Evolutionary conservation across 768 basidiomycete species (phyloP).

Genomic region (Lenzites betulinus): DNA sequence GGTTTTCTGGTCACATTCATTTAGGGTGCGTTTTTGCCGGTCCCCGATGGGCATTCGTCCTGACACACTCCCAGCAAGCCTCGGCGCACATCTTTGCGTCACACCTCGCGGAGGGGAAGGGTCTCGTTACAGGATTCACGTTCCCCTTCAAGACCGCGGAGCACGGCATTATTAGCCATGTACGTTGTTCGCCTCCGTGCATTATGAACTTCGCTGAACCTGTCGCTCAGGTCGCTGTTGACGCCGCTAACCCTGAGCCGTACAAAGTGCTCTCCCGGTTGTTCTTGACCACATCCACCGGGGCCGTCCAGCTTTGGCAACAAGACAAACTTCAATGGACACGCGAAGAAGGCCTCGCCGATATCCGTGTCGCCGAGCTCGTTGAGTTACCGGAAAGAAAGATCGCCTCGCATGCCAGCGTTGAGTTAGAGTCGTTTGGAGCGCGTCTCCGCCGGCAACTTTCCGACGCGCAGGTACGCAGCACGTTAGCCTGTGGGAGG

Average conservation of each 20-base stretch:
- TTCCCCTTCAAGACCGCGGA: constrained; percentile 66
- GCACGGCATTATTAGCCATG: constrained; percentile 72
- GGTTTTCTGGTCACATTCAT: constrained; percentile 63
- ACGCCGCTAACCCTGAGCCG: constrained; percentile 45
- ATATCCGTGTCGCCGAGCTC: constrained; percentile 63
- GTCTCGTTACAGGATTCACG: constrained; percentile 49
- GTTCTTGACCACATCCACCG: constrained; percentile 70
- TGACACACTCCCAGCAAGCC: constrained; percentile 45
- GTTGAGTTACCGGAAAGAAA: constrained; percentile 75
- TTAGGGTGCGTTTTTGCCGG: constrained; percentile 46
- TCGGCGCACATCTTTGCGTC: constrained; percentile 55
- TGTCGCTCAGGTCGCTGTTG: constrained; percentile 49
- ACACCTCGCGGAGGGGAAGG: constrained; percentile 48
- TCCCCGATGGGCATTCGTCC: neutral
- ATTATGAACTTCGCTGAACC: constrained; percentile 3
- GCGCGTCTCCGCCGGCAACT: constrained; percentile 58
- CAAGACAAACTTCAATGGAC: constrained; percentile 65
- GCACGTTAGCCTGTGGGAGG: neutral
- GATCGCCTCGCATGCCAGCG: constrained; percentile 35
- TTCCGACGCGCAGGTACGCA: constrained; percentile 57
- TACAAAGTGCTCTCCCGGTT: constrained; percentile 43
- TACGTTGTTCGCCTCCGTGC: constrained; percentile 35
- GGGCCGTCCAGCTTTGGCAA: constrained; percentile 76
- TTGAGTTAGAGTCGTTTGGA: constrained; percentile 49
- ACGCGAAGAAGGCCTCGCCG: constrained; percentile 77